Conservation (phyloP, 2,329 filamentous ascomycete species). For the Sporothrix brunneoviolacea region DNA sequence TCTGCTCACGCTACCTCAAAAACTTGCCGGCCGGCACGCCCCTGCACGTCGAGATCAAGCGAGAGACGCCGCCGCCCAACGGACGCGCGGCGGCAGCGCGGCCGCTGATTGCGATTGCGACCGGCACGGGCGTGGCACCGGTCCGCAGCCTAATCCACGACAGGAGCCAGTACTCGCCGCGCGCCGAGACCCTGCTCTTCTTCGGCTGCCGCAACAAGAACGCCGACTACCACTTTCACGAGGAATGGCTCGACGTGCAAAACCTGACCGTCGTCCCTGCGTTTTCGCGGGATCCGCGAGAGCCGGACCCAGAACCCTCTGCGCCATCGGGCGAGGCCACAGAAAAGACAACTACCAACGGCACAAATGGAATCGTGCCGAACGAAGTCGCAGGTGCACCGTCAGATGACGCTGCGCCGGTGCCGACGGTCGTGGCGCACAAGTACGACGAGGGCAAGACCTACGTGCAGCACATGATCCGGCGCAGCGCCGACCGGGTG, state of each 20-base stretch:
- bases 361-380: background rate
- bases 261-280: constrained; percentile 34
- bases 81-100: constrained; percentile 31
- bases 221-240: constrained; percentile 74
- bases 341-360: background rate
- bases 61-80: constrained; percentile 39
- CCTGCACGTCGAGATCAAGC: constrained; percentile 55
- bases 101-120: constrained; percentile 71
- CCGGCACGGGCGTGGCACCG: constrained; percentile 82
- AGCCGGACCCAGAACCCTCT: background rate
- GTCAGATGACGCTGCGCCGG: background rate
- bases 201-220: constrained; percentile 73
- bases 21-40: constrained; percentile 51
- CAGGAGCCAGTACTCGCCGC: constrained; percentile 36
- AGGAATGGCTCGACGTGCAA: constrained; percentile 57
- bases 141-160: constrained; percentile 76
- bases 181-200: constrained; percentile 53
- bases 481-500: constrained; percentile 33
- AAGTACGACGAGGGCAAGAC: constrained; percentile 34
- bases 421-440: background rate
- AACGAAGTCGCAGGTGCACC: background rate
- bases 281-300: constrained; percentile 42
- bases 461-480: constrained; percentile 51
- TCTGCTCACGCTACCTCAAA: constrained; percentile 83
- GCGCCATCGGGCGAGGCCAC: background rate